Evolutionary conservation across 768 basidiomycete species (phyloP).

Genomic region (Postia placenta): DNA sequence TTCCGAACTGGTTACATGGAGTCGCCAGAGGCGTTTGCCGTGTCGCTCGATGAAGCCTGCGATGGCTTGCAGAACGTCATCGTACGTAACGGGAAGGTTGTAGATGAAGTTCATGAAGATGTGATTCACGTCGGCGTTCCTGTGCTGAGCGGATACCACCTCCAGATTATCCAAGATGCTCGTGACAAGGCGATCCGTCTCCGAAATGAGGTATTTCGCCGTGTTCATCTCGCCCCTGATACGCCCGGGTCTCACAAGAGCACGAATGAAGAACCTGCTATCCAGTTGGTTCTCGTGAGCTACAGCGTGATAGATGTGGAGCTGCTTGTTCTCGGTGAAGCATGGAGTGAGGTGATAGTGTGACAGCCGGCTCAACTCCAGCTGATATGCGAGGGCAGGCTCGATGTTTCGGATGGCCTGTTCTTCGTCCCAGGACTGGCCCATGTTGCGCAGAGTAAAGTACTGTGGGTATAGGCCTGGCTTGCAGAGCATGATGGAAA

Average conservation of each 20-base stretch:
- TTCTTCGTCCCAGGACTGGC: slow-evolving; percentile 84
- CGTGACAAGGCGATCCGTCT: slow-evolving; percentile 94
- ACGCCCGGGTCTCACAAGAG: slow-evolving; percentile 91
- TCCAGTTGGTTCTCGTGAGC: slow-evolving; percentile 97
- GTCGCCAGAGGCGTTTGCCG: slow-evolving; percentile 95
- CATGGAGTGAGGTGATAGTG: slow-evolving; percentile 96
- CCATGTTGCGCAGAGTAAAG: slow-evolving; percentile 79
- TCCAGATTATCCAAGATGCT: slow-evolving; percentile 92
- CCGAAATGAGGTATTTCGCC: slow-evolving; percentile 97
- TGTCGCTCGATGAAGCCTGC: slow-evolving; percentile 99
- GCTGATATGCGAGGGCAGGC: slow-evolving; percentile 95
- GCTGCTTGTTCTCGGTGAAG: slow-evolving; percentile 95
- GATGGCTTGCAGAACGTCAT: slow-evolving; percentile 94
- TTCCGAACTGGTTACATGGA: slow-evolving; percentile 97
- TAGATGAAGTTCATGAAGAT: slow-evolving; percentile 99
- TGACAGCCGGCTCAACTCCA: slow-evolving; percentile 93
- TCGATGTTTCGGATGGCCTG: slow-evolving; percentile 97
- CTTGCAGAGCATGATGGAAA: slow-evolving; percentile 89
- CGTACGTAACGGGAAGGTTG: slow-evolving; percentile 90
- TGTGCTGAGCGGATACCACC: slow-evolving; percentile 83
- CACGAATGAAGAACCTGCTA: slow-evolving; percentile 96
- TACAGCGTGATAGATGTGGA: slow-evolving; percentile 95
- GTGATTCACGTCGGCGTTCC: slow-evolving; percentile 95
- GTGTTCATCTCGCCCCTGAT: slow-evolving; percentile 88
- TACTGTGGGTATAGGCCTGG: slow-evolving; percentile 90